Percentiles rank a stretch among this genome's conserved stretches.
These are phyloP conservation scores for Phytophthora fragariaefolia DNA, from an alignment of 352 stramenopile species.

Conservation along the genomic window DNA sequence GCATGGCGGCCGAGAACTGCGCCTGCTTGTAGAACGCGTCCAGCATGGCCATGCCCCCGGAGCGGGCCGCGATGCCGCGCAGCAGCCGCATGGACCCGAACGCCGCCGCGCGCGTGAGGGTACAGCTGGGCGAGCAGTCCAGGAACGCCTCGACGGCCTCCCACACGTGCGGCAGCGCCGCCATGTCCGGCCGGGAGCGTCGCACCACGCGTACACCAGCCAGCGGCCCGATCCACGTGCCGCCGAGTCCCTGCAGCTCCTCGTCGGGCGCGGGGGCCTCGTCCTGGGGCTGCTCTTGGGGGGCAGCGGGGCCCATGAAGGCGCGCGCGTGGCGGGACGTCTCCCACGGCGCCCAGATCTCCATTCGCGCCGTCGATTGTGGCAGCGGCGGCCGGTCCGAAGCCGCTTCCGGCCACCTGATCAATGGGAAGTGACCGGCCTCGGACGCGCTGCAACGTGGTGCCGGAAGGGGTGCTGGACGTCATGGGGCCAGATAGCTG, in stretches of 20 bases:
- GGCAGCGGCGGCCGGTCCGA: neutral
- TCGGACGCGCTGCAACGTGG: neutral
- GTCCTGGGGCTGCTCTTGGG: neutral
- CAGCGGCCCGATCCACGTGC: slow-evolving; percentile 30
- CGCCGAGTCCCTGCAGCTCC: neutral
- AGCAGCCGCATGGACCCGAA: slow-evolving; percentile 35
- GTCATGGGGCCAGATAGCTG: no score
- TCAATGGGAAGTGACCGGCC: neutral
- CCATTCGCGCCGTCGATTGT: slow-evolving; percentile 18
- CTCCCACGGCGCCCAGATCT: slow-evolving; percentile 36
- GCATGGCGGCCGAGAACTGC: slow-evolving; percentile 32
- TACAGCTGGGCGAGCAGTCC: slow-evolving; percentile 37
- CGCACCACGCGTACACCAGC: slow-evolving; percentile 30
- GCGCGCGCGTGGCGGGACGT: slow-evolving; percentile 20
- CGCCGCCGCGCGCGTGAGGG: slow-evolving; percentile 24
- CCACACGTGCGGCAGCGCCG: slow-evolving; percentile 32
- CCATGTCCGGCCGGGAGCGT: slow-evolving; percentile 22
- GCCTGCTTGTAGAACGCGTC: slow-evolving; percentile 38
- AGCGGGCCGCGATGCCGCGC: slow-evolving; percentile 25
- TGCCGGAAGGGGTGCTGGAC: no score
- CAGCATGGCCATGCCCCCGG: slow-evolving; percentile 15
- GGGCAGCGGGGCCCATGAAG: slow-evolving; percentile 5
- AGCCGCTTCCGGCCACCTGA: slow-evolving; percentile 1
- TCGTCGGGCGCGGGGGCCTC: neutral
- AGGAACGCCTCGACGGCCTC: slow-evolving; percentile 31